Conservation (phyloP, 2,329 filamentous ascomycete species). For the Pseudogymnoascus sp. region DNA sequence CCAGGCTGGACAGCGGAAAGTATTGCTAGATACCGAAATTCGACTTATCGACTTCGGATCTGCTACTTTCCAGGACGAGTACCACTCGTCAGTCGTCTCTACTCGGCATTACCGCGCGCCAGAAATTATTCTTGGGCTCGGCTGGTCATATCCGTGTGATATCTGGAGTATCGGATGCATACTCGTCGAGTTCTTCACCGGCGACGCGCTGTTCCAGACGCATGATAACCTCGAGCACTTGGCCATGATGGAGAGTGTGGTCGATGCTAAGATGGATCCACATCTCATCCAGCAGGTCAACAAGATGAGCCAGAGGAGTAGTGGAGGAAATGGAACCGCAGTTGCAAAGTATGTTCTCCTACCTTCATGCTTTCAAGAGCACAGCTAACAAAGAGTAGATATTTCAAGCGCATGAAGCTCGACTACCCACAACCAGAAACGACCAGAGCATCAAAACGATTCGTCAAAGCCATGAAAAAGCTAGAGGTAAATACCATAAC, state of each 20-base stretch:
- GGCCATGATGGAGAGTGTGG: constrained; percentile 69
- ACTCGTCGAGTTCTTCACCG: constrained; percentile 64
- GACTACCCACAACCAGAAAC: constrained; percentile 60
- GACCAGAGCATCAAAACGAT: constrained; percentile 55
- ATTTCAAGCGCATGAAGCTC: constrained; percentile 56
- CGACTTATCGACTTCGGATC: constrained; percentile 65
- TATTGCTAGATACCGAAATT: constrained; percentile 62
- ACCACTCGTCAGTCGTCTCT: constrained; percentile 64
- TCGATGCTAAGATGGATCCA: constrained; percentile 50
- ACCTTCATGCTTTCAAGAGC: background rate
- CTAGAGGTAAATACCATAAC: constrained; percentile 46
- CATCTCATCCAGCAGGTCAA: constrained; percentile 51
- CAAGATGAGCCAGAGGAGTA: constrained; percentile 48
- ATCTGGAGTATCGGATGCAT: constrained; percentile 71
- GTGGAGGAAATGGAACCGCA: constrained; percentile 40
- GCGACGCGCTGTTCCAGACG: constrained; percentile 64
- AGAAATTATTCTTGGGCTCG: constrained; percentile 62
- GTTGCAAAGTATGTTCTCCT: constrained; percentile 52
- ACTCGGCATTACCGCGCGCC: constrained; percentile 64
- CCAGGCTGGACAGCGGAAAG: constrained; percentile 55
- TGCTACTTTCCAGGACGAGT: constrained; percentile 66
- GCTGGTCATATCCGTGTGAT: constrained; percentile 65
- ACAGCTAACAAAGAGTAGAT: constrained; percentile 24
- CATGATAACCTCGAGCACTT: constrained; percentile 66
- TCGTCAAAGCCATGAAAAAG: constrained; percentile 66